Evolutionary conservation across 2,329 filamentous ascomycete species (phyloP).

Genomic region (Chalaropsis ovoidea): DNA sequence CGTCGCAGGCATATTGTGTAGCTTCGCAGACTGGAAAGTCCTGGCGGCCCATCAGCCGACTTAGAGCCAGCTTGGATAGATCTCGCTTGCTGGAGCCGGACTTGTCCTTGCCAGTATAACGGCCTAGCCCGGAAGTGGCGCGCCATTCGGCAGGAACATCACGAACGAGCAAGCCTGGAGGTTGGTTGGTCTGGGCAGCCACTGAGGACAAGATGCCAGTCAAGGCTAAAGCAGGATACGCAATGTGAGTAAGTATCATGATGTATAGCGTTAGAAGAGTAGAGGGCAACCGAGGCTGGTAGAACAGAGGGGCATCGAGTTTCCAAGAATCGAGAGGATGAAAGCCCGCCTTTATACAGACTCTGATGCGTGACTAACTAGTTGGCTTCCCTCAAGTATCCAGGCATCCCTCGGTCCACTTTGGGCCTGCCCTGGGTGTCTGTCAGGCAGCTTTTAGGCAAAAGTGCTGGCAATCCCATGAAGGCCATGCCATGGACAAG

Average conservation of each 20-base stretch:
- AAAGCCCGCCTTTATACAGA: no score
- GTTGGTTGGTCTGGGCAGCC: not conserved
- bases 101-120: not conserved
- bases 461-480: no score
- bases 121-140: not conserved
- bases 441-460: no score
- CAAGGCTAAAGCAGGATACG: not conserved
- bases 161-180: not conserved
- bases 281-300: no score
- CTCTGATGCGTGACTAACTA: no score
- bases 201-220: not conserved
- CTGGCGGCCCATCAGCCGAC: not conserved
- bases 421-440: no score
- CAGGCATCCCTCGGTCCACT: no score
- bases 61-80: not conserved
- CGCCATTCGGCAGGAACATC: not conserved
- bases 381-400: no score
- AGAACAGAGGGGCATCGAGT: no score
- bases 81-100: not conserved
- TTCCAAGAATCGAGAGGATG: no score
- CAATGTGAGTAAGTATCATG: constrained; percentile 2
- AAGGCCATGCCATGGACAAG: no score
- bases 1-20: not conserved
- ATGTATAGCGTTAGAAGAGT: no score
- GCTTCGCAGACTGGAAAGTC: not conserved